These are phyloP conservation scores for Botryotinia globosa DNA, from an alignment of 2,329 filamentous ascomycete genomes.

Conservation along the genomic window DNA sequence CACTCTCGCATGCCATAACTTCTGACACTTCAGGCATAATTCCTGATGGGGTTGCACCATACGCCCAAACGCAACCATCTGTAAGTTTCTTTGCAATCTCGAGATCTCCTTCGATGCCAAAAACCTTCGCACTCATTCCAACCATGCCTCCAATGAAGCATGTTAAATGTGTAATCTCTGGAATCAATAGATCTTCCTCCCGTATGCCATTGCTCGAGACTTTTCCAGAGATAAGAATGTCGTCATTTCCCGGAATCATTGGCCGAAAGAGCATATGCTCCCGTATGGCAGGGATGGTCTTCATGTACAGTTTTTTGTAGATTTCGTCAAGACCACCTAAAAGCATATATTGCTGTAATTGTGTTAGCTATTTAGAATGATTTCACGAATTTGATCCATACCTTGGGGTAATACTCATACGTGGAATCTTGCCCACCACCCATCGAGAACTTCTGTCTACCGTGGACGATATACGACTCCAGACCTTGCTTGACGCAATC, in stretches of 20 bases:
- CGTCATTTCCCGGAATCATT: conserved; percentile 62
- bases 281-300: conserved; percentile 64
- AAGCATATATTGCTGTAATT: conserved; percentile 61
- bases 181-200: conserved; percentile 42
- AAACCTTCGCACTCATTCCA: conserved; percentile 61
- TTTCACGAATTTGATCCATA: conserved; percentile 35
- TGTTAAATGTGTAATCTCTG: conserved; percentile 53
- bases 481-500: conserved; percentile 62
- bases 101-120: conserved; percentile 57
- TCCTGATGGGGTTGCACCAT: conserved; percentile 56
- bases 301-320: conserved; percentile 71
- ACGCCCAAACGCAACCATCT: conserved; percentile 69
- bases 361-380: conserved; percentile 28
- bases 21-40: conserved; percentile 62
- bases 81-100: conserved; percentile 62
- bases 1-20: conserved; percentile 48
- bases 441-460: conserved; percentile 50
- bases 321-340: conserved; percentile 71
- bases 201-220: conserved; percentile 48
- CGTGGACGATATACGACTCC: conserved; percentile 46
- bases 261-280: conserved; percentile 75
- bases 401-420: conserved; percentile 69
- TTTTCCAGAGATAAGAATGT: conserved; percentile 73
- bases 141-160: conserved; percentile 73
- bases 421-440: conserved; percentile 67